Conservation (phyloP, 345 rosid genomes). For the Anacardium occidentale region DNA sequence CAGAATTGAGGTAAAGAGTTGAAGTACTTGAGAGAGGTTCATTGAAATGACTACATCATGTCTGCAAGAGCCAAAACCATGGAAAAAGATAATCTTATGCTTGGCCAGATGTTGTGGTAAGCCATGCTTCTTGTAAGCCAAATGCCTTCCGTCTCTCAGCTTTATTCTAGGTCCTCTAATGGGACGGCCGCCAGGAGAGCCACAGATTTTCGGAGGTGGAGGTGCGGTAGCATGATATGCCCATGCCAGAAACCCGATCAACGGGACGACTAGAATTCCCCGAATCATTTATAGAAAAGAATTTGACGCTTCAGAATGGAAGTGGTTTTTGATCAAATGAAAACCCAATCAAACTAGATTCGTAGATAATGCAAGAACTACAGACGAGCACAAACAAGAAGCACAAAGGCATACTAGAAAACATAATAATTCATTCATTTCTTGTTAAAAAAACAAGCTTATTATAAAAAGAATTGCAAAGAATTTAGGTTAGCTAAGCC, state of each 20-base stretch:
- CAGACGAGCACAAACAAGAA: too few species aligned
- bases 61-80: constrained; percentile 44
- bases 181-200: constrained; percentile 41
- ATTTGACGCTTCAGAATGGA: background rate
- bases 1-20: background rate
- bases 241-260: constrained; percentile 41
- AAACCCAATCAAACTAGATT: too few species aligned
- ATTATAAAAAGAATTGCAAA: too few species aligned
- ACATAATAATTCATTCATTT: too few species aligned
- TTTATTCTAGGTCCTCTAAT: constrained; percentile 44
- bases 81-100: constrained; percentile 40
- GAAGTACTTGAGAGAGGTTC: constrained; percentile 33
- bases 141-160: constrained; percentile 57
- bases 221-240: constrained; percentile 43
- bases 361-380: too few species aligned
- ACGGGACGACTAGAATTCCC: constrained; percentile 22
- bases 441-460: too few species aligned
- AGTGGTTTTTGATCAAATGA: too few species aligned
- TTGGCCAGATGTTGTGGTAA: constrained; percentile 38
- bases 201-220: constrained; percentile 39
- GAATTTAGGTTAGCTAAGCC: too few species aligned
- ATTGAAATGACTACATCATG: constrained; percentile 28
- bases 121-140: constrained; percentile 58
- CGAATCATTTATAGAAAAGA: constrained; percentile 19
- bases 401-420: too few species aligned